phyloP scores from a whole-genome alignment of 2,329 filamentous ascomycete species.

The Myrmaecium sp. region DNA sequence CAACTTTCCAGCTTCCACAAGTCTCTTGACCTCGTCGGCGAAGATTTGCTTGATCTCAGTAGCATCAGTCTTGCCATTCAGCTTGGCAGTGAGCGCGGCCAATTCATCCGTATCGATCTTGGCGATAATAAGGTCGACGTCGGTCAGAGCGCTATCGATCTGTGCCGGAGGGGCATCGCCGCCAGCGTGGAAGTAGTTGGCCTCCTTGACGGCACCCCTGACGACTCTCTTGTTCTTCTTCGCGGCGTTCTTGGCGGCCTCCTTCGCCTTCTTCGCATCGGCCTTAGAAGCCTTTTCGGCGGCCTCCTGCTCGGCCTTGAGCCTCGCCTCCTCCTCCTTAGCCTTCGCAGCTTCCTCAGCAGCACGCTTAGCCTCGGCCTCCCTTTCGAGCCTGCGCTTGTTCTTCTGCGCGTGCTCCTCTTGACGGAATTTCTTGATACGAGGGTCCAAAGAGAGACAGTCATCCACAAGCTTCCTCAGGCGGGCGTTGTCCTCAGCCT shows the following conservation, averaged over 20 bases:
- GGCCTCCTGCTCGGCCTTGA: slow-evolving; percentile 69
- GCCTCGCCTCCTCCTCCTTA: slow-evolving; percentile 69
- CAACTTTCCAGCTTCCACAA: slow-evolving; percentile 68
- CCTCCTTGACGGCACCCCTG: slow-evolving; percentile 85
- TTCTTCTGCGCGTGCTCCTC: slow-evolving; percentile 88
- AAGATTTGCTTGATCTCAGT: slow-evolving; percentile 77
- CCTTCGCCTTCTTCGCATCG: slow-evolving; percentile 86
- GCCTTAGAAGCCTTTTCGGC: slow-evolving; percentile 72
- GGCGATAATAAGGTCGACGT: slow-evolving; percentile 72
- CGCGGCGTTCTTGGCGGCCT: slow-evolving; percentile 93
- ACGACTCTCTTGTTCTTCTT: slow-evolving; percentile 99
- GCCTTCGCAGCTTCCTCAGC: slow-evolving; percentile 70
- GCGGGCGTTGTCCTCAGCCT: slow-evolving; percentile 90
- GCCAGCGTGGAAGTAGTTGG: slow-evolving; percentile 72
- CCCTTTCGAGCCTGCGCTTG: slow-evolving; percentile 79
- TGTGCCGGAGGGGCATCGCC: slow-evolving; percentile 55
- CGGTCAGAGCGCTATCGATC: slow-evolving; percentile 68
- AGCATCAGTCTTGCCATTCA: slow-evolving; percentile 60
- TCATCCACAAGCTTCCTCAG: slow-evolving; percentile 84
- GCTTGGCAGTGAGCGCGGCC: slow-evolving; percentile 62
- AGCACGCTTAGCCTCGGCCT: slow-evolving; percentile 76
- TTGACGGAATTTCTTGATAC: slow-evolving; percentile 94
- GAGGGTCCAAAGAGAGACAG: slow-evolving; percentile 67
- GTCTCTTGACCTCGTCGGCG: slow-evolving; percentile 56
- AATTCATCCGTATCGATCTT: slow-evolving; percentile 89